Evolutionary conservation across 345 rosid species (phyloP).

Genomic region (Eucalyptus curtisii): DNA sequence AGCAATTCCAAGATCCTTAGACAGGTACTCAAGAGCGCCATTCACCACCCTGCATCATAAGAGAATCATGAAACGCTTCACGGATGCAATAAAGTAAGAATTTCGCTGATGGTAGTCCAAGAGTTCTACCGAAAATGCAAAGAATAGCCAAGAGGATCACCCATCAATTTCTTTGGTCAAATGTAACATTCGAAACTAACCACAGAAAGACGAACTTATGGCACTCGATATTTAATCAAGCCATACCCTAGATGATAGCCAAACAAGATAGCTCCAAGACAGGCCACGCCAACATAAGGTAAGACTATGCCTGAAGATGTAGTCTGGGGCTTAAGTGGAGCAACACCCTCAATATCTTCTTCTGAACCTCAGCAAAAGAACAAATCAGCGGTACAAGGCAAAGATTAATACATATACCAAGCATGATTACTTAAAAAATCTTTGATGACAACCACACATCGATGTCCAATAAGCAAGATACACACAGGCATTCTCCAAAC

Average conservation of each 20-base stretch:
- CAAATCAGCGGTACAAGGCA: neutral
- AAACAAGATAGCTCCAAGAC: conserved; percentile 89
- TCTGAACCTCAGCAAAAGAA: conserved; percentile 20
- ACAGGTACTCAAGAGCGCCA: conserved; percentile 91
- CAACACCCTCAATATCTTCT: conserved; percentile 53
- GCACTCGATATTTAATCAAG: neutral
- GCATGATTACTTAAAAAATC: neutral
- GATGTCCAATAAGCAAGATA: neutral
- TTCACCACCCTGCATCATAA: conserved; percentile 68
- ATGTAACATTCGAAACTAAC: neutral
- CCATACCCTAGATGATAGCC: conserved; percentile 97
- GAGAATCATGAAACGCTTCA: neutral
- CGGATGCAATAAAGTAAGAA: neutral
- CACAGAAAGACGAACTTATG: neutral
- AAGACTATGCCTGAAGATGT: conserved; percentile 67
- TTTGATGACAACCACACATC: neutral
- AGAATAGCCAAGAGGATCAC: neutral
- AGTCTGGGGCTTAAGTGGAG: conserved; percentile 29
- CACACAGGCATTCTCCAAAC: neutral
- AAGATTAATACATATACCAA: neutral
- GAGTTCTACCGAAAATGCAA: neutral
- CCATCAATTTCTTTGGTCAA: neutral
- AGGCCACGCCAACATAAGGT: conserved; percentile 90
- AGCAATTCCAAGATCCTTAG: conserved; percentile 88
- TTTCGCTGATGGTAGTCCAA: neutral